phyloP scores from a whole-genome alignment of 2,329 filamentous ascomycete genomes.

The Botrytis galanthina region DNA sequence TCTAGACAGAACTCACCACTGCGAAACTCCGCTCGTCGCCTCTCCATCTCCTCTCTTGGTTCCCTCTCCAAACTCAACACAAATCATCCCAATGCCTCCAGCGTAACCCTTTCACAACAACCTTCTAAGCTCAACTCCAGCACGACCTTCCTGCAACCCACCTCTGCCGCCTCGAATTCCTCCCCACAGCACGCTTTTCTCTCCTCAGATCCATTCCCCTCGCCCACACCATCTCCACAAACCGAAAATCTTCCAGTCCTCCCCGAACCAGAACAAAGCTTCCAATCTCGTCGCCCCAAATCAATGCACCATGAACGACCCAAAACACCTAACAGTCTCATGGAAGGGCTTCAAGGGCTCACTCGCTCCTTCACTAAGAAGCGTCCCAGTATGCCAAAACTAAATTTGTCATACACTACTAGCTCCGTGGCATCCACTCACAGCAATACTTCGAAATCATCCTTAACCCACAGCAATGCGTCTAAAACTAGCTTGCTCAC shows the following conservation, averaged over 20 bases:
- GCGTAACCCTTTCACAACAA: constrained; percentile 4
- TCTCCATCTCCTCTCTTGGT: constrained; percentile 26
- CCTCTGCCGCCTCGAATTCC: constrained; percentile 3
- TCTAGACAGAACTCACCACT: constrained; percentile 8
- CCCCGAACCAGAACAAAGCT: constrained; percentile 2
- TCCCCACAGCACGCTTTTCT: constrained; percentile 32
- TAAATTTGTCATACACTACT: constrained; percentile 17
- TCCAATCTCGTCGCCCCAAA: constrained; percentile 14
- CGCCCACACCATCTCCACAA: constrained; percentile 16
- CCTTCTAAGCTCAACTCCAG: constrained; percentile 7
- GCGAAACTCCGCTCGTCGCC: constrained; percentile 10
- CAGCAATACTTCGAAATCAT: constrained; percentile 13
- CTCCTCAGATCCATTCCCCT: constrained; percentile 32
- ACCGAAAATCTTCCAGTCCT: not conserved
- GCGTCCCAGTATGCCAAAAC: constrained; percentile 20
- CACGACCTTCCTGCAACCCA: constrained; percentile 15
- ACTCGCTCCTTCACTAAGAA: constrained; percentile 16
- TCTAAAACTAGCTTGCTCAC: constrained; percentile 12
- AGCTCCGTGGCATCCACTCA: not conserved
- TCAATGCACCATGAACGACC: constrained; percentile 18
- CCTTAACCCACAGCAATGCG: constrained; percentile 3
- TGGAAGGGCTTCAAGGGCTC: constrained; percentile 21
- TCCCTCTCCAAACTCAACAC: constrained; percentile 17
- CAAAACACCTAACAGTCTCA: constrained; percentile 19
- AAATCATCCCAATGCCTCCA: constrained; percentile 3